Conservation (phyloP, 495 filamentous ascomycete species). For the Neurospora tetraspora region DNA sequence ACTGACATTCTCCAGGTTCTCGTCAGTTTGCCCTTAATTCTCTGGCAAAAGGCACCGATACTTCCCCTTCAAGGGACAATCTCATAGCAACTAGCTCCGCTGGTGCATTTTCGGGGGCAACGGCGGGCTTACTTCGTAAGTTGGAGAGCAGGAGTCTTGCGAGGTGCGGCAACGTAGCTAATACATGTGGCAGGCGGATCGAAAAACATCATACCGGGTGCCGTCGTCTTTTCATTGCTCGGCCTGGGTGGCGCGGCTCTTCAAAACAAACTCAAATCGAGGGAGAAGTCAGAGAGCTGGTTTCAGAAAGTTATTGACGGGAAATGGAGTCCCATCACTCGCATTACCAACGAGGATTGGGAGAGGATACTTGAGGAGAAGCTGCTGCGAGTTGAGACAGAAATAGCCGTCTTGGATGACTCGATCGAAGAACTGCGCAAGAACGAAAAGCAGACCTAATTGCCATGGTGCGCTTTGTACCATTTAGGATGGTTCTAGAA, state of each 20-base stretch:
- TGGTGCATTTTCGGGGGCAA: constrained; percentile 58
- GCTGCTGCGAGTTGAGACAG: constrained; percentile 66
- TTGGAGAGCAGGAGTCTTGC: constrained; percentile 4
- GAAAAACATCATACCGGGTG: constrained; percentile 32
- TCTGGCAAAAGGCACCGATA: constrained; percentile 36
- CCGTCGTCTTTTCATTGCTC: constrained; percentile 25
- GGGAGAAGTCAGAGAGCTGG: not conserved
- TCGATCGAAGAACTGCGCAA: constrained; percentile 53
- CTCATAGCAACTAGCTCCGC: constrained; percentile 55
- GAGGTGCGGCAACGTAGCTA: constrained; percentile 1
- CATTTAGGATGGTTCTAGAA: not conserved
- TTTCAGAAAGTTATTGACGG: constrained; percentile 34
- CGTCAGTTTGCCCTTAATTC: constrained; percentile 22
- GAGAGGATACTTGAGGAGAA: constrained; percentile 64
- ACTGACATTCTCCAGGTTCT: constrained; percentile 24
- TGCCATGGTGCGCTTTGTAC: not conserved
- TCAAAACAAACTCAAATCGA: constrained; percentile 8
- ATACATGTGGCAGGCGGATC: constrained; percentile 27
- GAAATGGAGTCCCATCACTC: constrained; percentile 74
- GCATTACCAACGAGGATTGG: constrained; percentile 72
- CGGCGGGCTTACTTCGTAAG: constrained; percentile 57
- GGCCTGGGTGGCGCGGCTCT: constrained; percentile 28
- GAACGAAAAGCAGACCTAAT: constrained; percentile 8
- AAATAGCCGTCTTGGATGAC: constrained; percentile 81
- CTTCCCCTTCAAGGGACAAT: constrained; percentile 38